phyloP scores from a whole-genome alignment of 148 eudicot genomes.

The Rhododendron simsii region DNA sequence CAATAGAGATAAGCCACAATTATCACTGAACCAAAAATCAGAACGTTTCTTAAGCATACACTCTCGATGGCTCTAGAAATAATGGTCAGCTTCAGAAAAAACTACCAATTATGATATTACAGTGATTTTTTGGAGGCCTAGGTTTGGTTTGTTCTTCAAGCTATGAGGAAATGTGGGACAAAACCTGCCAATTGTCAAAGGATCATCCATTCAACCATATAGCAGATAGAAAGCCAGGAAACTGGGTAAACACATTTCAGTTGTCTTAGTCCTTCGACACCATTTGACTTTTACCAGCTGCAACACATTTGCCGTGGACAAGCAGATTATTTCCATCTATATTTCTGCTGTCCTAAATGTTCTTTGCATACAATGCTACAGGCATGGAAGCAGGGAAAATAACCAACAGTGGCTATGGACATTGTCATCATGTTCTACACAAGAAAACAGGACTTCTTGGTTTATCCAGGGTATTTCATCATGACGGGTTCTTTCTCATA shows the following conservation, averaged over 20 bases:
- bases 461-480: background rate
- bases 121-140: background rate
- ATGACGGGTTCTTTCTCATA: background rate
- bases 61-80: background rate
- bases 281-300: background rate
- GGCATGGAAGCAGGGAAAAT: background rate
- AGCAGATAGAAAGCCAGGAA: background rate
- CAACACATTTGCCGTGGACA: background rate
- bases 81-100: background rate
- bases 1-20: background rate
- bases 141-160: background rate
- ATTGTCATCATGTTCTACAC: background rate
- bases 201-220: background rate
- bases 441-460: constrained; percentile 1
- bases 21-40: background rate
- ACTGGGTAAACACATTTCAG: background rate
- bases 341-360: background rate
- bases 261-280: background rate
- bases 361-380: background rate
- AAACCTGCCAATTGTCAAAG: background rate
- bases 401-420: background rate
- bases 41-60: background rate
- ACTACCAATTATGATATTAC: background rate
- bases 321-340: background rate
- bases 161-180: background rate